These are phyloP conservation scores for Lobosporangium transversale DNA, from an alignment of 192 early-diverging fungal species.

Conservation along the genomic window DNA sequence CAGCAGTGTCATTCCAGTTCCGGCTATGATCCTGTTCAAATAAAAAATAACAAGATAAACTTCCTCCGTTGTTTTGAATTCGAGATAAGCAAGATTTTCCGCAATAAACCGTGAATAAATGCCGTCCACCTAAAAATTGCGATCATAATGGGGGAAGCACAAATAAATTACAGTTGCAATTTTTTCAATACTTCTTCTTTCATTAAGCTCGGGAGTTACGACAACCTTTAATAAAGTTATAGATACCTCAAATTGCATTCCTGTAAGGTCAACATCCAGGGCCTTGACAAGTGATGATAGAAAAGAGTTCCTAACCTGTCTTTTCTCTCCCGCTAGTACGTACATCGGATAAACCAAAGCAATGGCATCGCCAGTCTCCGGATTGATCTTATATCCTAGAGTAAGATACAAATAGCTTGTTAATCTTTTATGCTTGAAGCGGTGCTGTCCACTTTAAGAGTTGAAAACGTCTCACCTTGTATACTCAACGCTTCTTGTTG, in stretches of 20 bases:
- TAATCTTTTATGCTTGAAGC: too few species aligned
- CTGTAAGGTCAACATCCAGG: constrained; percentile 69
- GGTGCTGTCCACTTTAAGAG: too few species aligned
- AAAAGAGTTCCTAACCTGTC: constrained; percentile 78
- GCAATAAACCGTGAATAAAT: constrained; percentile 79
- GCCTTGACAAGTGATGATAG: constrained; percentile 71
- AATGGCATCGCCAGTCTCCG: constrained; percentile 53
- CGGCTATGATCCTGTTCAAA: constrained; percentile 76
- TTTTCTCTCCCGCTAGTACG: constrained; percentile 69
- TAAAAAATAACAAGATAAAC: constrained; percentile 79
- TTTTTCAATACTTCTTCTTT: too few species aligned
- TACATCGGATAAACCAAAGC: constrained; percentile 77
- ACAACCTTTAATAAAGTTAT: too few species aligned
- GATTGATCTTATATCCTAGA: constrained; percentile 39
- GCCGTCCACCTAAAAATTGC: constrained; percentile 55
- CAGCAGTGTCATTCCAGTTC: constrained; percentile 65
- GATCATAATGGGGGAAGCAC: too few species aligned
- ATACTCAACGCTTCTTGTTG: constrained; percentile 39
- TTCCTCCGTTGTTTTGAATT: constrained; percentile 86
- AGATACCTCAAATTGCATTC: constrained; percentile 21
- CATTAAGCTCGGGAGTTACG: too few species aligned
- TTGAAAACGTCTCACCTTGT: constrained; percentile 51
- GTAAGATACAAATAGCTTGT: neutral
- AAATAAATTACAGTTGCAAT: too few species aligned
- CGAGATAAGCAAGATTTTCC: constrained; percentile 83